These are phyloP conservation scores for Fusarium phyllophilum DNA, from an alignment of 2,329 filamentous ascomycete genomes.

Conservation along the genomic window DNA sequence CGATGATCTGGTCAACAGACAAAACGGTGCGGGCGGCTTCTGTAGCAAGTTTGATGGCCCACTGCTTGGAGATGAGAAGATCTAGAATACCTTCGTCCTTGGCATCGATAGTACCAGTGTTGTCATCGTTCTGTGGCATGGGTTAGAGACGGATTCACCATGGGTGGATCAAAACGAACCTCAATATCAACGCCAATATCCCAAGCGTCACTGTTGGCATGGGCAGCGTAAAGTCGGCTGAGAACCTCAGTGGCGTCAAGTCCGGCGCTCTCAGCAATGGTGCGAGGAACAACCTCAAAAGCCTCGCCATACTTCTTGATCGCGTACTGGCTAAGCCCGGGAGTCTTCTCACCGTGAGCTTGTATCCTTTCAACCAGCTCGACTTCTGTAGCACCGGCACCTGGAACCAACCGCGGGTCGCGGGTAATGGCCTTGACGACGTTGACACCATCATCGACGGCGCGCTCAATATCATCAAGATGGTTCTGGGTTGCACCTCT, in stretches of 20 bases:
- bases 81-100: constrained; percentile 91
- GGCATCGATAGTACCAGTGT: constrained; percentile 84
- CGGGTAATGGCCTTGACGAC: constrained; percentile 98
- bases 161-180: constrained; percentile 53
- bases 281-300: constrained; percentile 95
- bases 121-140: constrained; percentile 72
- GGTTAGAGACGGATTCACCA: constrained; percentile 33
- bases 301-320: constrained; percentile 98
- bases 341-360: constrained; percentile 89
- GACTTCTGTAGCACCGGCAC: constrained; percentile 93
- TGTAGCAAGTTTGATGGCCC: constrained; percentile 96
- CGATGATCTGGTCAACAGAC: constrained; percentile 98
- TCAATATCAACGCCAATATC: constrained; percentile 95
- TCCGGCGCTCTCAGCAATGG: constrained; percentile 92
- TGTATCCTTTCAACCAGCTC: constrained; percentile 94
- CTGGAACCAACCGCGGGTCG: constrained; percentile 89
- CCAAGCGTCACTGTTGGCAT: constrained; percentile 89
- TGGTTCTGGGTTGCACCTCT: constrained; percentile 98
- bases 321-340: constrained; percentile 92
- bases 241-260: constrained; percentile 97
- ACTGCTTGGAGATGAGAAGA: constrained; percentile 89
- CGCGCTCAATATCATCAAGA: constrained; percentile 94
- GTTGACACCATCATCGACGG: constrained; percentile 97
- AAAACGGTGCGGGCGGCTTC: constrained; percentile 94
- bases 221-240: constrained; percentile 90